Conservation (phyloP, 2,329 filamentous ascomycete species). For the Fusarium sp. region DNA sequence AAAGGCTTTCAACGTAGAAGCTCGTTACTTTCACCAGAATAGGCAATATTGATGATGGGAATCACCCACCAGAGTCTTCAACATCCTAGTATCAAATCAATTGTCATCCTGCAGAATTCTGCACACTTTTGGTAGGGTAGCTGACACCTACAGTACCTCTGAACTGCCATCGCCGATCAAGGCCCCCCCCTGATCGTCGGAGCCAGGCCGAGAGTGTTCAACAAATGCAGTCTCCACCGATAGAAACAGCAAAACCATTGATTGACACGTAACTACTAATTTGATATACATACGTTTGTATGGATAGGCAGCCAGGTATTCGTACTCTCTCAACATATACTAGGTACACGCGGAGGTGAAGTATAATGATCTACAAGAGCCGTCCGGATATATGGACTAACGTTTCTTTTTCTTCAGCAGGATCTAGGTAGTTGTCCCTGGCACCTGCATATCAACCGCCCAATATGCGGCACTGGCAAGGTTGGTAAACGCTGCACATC, state of each 20-base stretch:
- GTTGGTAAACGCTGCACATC: slow-evolving; percentile 4
- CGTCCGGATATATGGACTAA: slow-evolving; percentile 6
- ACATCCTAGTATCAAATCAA: not conserved
- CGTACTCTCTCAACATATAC: not conserved
- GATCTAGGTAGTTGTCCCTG: slow-evolving; percentile 1
- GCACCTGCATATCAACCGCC: slow-evolving; percentile 2
- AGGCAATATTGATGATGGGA: not conserved
- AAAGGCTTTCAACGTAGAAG: not conserved
- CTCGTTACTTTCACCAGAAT: slow-evolving; percentile 11
- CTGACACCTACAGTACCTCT: slow-evolving; percentile 10
- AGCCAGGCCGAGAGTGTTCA: slow-evolving; percentile 31
- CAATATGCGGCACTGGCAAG: slow-evolving; percentile 4
- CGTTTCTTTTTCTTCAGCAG: slow-evolving; percentile 4
- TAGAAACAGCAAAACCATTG: slow-evolving; percentile 6
- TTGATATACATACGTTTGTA: not conserved
- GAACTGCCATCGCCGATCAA: slow-evolving; percentile 26
- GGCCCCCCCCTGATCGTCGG: slow-evolving; percentile 32
- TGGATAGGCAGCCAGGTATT: not conserved
- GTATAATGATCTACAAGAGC: slow-evolving; percentile 24
- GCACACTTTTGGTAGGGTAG: slow-evolving; percentile 28
- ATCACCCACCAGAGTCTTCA: not conserved
- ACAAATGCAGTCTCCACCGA: slow-evolving; percentile 20
- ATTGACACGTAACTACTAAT: not conserved
- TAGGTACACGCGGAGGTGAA: slow-evolving; percentile 4
- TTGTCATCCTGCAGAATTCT: slow-evolving; percentile 4